phyloP scores from a whole-genome alignment of 257 asterid species.

The Solanum virginianum region DNA sequence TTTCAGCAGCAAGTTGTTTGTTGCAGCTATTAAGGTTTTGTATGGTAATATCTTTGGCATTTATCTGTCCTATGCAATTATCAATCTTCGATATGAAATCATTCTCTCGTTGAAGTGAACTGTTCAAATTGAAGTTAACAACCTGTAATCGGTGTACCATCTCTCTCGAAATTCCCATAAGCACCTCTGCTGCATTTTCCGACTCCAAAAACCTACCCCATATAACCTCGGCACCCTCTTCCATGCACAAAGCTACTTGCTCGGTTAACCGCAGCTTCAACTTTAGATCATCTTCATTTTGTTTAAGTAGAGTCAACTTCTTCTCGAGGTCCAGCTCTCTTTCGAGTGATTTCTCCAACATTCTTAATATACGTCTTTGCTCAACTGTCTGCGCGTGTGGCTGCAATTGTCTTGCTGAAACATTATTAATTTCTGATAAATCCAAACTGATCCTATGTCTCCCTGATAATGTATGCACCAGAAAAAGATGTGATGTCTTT shows the following conservation, averaged over 20 bases:
- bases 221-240: conserved; percentile 85
- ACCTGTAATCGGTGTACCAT: conserved; percentile 35
- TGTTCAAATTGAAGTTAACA: conserved; percentile 9
- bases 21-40: conserved; percentile 26
- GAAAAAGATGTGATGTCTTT: no score
- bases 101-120: conserved; percentile 33
- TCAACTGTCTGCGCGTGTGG: no score
- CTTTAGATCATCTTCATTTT: conserved; percentile 65
- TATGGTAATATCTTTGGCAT: conserved; percentile 29
- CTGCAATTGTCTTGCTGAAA: no score
- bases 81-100: conserved; percentile 23
- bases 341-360: conserved; percentile 65
- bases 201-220: conserved; percentile 88
- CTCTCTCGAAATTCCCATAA: conserved; percentile 75
- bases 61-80: conserved; percentile 26
- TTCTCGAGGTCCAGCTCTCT: conserved; percentile 75
- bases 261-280: conserved; percentile 47
- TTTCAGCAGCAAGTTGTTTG: conserved; percentile 24
- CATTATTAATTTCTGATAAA: no score
- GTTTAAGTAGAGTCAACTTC: conserved; percentile 43
- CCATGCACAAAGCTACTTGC: conserved; percentile 71
- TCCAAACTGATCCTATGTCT: no score
- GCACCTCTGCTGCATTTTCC: conserved; percentile 59
- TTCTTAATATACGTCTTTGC: conserved; percentile 42
- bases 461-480: no score